Conservation (phyloP, 768 basidiomycete genomes). For the Leucocoprinus leucothites region DNA sequence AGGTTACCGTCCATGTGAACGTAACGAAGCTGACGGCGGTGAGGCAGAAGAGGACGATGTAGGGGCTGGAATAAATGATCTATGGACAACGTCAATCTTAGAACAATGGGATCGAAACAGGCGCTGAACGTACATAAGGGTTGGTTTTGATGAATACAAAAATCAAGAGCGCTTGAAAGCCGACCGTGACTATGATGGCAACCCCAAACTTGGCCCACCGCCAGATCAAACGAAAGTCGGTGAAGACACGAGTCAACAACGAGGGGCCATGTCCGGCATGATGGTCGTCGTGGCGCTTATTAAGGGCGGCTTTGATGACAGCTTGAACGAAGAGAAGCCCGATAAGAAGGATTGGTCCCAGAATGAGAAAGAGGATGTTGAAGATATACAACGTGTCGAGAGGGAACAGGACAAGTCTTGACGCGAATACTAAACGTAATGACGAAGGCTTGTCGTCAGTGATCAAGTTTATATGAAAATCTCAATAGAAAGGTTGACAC, state of each 20-base stretch:
- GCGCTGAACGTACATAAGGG: slow-evolving; percentile 49
- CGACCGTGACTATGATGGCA: slow-evolving; percentile 43
- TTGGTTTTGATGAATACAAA: slow-evolving; percentile 51
- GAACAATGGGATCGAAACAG: not conserved
- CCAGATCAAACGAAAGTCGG: slow-evolving; percentile 31
- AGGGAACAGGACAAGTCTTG: slow-evolving; percentile 51
- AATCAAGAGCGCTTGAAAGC: slow-evolving; percentile 45
- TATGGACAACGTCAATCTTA: not conserved
- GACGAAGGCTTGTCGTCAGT: not conserved
- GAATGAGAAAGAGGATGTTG: slow-evolving; percentile 58
- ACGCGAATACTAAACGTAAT: slow-evolving; percentile 52
- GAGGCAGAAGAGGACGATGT: slow-evolving; percentile 43
- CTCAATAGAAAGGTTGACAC: slow-evolving; percentile 20
- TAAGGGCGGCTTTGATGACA: slow-evolving; percentile 15
- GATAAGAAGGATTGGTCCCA: slow-evolving; percentile 54
- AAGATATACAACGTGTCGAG: slow-evolving; percentile 45
- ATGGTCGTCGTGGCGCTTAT: slow-evolving; percentile 3
- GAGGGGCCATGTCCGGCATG: not conserved
- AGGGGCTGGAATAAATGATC: slow-evolving; percentile 36
- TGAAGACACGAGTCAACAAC: slow-evolving; percentile 8
- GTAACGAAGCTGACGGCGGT: slow-evolving; percentile 45
- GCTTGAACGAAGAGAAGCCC: slow-evolving; percentile 34
- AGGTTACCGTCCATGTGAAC: slow-evolving; percentile 31
- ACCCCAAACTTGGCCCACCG: slow-evolving; percentile 63
- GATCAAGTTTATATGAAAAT: not conserved